Percentiles rank a stretch among this genome's conserved stretches.
phyloP scores from a whole-genome alignment of 176 grass and related monocot species.

The Cymbopogon citratus region DNA sequence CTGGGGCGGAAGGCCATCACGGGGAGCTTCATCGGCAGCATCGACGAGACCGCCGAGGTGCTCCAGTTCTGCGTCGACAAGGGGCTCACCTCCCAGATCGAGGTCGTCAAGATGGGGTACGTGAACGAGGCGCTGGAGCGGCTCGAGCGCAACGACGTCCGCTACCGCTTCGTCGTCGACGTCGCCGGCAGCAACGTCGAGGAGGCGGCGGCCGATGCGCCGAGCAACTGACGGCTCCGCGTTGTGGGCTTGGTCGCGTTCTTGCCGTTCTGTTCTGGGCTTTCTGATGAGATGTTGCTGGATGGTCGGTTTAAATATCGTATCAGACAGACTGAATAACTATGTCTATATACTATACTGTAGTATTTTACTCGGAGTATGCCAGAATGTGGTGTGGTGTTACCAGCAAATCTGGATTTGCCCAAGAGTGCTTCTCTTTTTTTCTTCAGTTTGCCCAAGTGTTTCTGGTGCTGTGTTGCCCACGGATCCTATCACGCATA shows the following conservation, averaged over 20 bases:
- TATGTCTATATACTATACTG: not conserved
- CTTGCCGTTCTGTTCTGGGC: not conserved
- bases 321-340: not conserved
- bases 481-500: too few relatives aligned
- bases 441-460: not conserved
- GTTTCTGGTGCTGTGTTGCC: not conserved
- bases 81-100: conserved; percentile 73
- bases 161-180: conserved; percentile 95
- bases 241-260: not conserved
- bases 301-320: not conserved
- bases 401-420: not conserved
- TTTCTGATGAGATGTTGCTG: not conserved
- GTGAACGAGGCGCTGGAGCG: conserved; percentile 77
- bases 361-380: not conserved
- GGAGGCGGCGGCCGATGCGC: not conserved
- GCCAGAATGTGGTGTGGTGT: too few relatives aligned
- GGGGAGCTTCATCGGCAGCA: conserved; percentile 85
- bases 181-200: conserved; percentile 80
- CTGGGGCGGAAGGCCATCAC: conserved; percentile 79
- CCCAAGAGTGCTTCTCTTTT: not conserved
- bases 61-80: conserved; percentile 73
- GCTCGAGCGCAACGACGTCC: conserved; percentile 83
- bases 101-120: conserved; percentile 96
- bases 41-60: conserved; percentile 71
- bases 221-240: not conserved